These are phyloP conservation scores for Fusarium anthophilum DNA, from an alignment of 2,329 filamentous ascomycete species.

Conservation along the genomic window DNA sequence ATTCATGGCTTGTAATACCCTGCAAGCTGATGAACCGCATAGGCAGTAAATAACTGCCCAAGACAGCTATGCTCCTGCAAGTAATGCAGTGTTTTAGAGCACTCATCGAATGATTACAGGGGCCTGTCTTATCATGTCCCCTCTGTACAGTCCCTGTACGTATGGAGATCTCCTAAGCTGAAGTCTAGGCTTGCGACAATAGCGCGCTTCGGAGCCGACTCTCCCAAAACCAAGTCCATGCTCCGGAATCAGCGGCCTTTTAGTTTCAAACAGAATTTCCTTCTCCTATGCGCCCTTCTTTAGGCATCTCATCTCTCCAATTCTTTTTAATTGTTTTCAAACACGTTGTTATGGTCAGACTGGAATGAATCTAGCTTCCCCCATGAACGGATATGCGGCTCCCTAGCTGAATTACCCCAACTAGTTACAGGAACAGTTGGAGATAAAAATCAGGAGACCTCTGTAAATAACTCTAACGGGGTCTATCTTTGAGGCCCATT, in stretches of 20 bases:
- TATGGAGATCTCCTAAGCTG: background rate
- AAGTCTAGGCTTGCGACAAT: background rate
- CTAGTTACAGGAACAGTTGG: background rate
- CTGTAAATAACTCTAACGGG: background rate
- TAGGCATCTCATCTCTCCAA: background rate
- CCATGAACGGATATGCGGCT: conserved; percentile 8
- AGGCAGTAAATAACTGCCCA: too few species aligned
- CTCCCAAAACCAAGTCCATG: background rate
- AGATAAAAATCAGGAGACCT: conserved; percentile 4
- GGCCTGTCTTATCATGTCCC: conserved; percentile 1
- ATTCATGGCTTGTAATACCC: background rate
- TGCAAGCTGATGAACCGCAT: background rate
- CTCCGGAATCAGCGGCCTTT: conserved; percentile 13
- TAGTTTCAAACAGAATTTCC: background rate
- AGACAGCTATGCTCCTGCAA: background rate
- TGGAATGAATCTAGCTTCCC: background rate
- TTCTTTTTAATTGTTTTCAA: background rate
- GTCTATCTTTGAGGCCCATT: background rate
- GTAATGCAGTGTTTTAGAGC: background rate
- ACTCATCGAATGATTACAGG: background rate
- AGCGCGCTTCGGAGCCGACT: conserved; percentile 6
- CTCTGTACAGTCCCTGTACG: background rate
- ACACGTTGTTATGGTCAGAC: conserved; percentile 7
- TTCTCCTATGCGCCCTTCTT: conserved; percentile 5
- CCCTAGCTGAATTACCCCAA: background rate